Base-by-base conservation (phyloP, 208 protist species). In the Crithidia acanthocephali region DNA sequence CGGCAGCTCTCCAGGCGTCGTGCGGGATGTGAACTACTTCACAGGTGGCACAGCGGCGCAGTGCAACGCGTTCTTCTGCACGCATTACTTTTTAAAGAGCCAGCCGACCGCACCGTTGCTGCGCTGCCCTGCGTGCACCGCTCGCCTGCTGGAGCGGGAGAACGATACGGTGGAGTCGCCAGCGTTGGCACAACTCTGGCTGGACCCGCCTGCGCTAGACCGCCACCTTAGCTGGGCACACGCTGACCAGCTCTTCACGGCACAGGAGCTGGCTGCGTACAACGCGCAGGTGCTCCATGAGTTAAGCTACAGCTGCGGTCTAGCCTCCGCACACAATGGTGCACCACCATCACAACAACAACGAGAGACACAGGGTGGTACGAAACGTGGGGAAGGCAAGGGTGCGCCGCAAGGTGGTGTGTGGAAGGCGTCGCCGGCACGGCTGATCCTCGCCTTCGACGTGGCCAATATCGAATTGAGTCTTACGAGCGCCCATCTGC, bases 391-490 rank as follows among this genome's bases (percentile, higher is more conserved):
- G 37, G 37, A 7, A 13, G 9, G 7, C 9, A 44, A 16, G 37
- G 37, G 37, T 13, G 44, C 20, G 44, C 4, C 18, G 44, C 44
- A 28, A 22, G 22, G 7, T 2, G 60, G 32, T 13, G 22, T 32
- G 32, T 37, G 35, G 35, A 70, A 65, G 33, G 23, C 70, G 15
- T 40, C 67, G 11, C 74, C 79, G 2, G 61, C 81, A 10, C 71
- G 81, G 27, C 52, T 93, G 2, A 76, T 96, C 16, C 35, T 96
- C 2, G 59, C 88, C 28, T 58, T 91, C 20, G 91, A 96, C 61
- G 81, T 87, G 8, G 91, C 91, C 4, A 96, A 96, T 65, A 37
- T 94, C 27, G 88, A 93, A 62, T 58, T 96, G 2, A 61, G 62
- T 27, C 40, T 30, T 4, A n/a, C 9, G 10, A 64, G 75, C 6